Evolutionary conservation across 148 eudicot genomes (phyloP).

Genomic region (Chenopodium album): DNA sequence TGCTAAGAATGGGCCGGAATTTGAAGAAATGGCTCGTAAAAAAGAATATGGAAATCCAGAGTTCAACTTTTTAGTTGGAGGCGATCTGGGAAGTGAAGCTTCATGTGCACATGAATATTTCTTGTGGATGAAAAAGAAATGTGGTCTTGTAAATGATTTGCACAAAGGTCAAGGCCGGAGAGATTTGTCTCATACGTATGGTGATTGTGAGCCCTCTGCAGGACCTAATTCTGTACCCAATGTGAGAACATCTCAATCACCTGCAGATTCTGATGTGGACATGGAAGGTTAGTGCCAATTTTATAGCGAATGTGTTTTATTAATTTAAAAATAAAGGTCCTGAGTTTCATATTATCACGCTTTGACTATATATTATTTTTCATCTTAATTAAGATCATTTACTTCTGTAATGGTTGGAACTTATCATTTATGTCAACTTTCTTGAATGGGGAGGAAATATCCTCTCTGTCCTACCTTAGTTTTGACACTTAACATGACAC

Average conservation of each 20-base stretch:
- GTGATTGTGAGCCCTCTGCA: constrained; percentile 24
- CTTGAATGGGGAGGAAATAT: neutral
- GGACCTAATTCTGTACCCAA: constrained; percentile 26
- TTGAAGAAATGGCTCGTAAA: constrained; percentile 51
- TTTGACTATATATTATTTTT: neutral
- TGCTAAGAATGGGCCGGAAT: constrained; percentile 59
- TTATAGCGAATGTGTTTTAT: constrained; percentile 2
- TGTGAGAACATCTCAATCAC: constrained; percentile 42
- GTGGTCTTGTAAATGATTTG: constrained; percentile 26
- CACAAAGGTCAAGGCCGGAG: constrained; percentile 25
- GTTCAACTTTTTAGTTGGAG: constrained; percentile 63
- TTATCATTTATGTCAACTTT: neutral
- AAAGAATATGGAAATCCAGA: constrained; percentile 57
- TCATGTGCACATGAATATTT: constrained; percentile 53
- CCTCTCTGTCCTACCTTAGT: no score
- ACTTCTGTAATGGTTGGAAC: neutral
- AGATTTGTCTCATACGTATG: constrained; percentile 23
- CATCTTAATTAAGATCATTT: neutral
- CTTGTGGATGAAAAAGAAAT: constrained; percentile 61
- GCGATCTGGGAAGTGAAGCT: constrained; percentile 69
- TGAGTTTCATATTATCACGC: neutral
- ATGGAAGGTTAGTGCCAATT: constrained; percentile 76
- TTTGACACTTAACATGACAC: no score
- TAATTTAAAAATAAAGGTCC: neutral
- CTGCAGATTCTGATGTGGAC: constrained; percentile 86